Percentiles rank a stretch among this genome's conserved stretches.
phyloP scores from a whole-genome alignment of 768 basidiomycete genomes.

The Russula vinacea region DNA sequence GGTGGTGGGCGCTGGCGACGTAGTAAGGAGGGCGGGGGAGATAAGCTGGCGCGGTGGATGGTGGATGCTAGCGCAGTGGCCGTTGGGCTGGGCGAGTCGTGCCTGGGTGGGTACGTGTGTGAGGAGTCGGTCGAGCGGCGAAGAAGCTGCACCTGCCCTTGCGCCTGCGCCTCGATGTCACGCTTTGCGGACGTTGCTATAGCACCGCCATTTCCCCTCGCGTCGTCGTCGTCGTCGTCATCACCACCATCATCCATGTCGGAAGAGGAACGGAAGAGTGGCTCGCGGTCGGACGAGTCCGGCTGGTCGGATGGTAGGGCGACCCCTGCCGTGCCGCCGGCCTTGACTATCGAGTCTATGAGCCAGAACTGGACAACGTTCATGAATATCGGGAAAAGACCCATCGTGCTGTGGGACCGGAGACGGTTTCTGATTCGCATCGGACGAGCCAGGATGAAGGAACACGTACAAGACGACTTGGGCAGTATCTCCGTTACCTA shows the following conservation, averaged over 20 bases:
- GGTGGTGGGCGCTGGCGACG: conserved; percentile 31
- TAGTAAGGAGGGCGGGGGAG: conserved; percentile 26
- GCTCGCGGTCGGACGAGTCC: conserved; percentile 47
- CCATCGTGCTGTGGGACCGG: conserved; percentile 64
- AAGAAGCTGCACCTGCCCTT: conserved; percentile 39
- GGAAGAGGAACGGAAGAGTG: conserved; percentile 58
- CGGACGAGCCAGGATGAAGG: neutral
- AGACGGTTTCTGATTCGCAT: neutral
- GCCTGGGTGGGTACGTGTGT: conserved; percentile 64
- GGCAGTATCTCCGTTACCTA: conserved; percentile 57
- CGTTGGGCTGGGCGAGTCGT: conserved; percentile 34
- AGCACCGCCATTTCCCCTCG: neutral
- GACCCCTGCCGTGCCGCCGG: conserved; percentile 42
- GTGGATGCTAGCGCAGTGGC: conserved; percentile 38
- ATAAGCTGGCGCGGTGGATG: conserved; percentile 35
- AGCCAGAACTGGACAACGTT: conserved; percentile 92
- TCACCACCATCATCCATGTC: conserved; percentile 33
- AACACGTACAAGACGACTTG: conserved; percentile 77
- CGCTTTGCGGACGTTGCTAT: neutral
- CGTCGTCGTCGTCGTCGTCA: conserved; percentile 27
- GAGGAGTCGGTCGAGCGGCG: conserved; percentile 37
- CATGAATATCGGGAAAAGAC: conserved; percentile 85
- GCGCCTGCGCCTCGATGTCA: conserved; percentile 52
- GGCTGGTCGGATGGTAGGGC: conserved; percentile 43
- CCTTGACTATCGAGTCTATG: conserved; percentile 91